Conservation (phyloP, 805 yeast species). For the Wickerhamomyces tratensis region DNA sequence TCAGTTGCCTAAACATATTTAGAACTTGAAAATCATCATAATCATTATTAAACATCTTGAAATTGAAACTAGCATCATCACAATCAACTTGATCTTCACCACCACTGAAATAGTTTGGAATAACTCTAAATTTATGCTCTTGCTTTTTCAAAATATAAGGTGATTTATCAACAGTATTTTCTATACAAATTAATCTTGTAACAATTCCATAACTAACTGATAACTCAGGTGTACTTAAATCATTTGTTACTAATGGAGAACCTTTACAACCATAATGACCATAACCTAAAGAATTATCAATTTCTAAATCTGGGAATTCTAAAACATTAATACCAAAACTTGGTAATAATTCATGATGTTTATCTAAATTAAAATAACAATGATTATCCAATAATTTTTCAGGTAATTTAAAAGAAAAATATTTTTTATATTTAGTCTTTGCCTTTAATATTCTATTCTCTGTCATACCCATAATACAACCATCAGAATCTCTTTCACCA, state of each 20-base stretch:
- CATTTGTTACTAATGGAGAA: constrained; percentile 43
- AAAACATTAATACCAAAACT: constrained; percentile 27
- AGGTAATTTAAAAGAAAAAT: constrained; percentile 51
- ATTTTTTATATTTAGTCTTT: constrained; percentile 41
- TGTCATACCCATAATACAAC: constrained; percentile 38
- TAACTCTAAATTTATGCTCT: constrained; percentile 27
- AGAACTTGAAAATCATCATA: too few relatives aligned
- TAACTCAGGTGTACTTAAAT: constrained; percentile 33
- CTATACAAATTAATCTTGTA: constrained; percentile 43
- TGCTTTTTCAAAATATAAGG: constrained; percentile 23
- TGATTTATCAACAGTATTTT: constrained; percentile 9
- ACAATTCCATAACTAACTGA: constrained; percentile 47
- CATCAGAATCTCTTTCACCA: constrained; percentile 37
- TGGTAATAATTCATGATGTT: constrained; percentile 30
- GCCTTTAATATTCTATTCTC: constrained; percentile 40
- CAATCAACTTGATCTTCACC: neutral
- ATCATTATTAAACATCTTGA: too few relatives aligned
- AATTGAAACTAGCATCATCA: too few relatives aligned
- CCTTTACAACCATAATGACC: constrained; percentile 43
- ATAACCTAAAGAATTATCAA: constrained; percentile 29
- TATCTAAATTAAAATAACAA: constrained; percentile 35
- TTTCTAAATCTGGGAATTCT: constrained; percentile 20
- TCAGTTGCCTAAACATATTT: constrained; percentile 1
- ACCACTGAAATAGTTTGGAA: constrained; percentile 15
- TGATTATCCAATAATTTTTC: constrained; percentile 39